Evolutionary conservation across 1,284 basidiomycete genomes (phyloP).

Genomic region (Takashimella tepidaria): DNA sequence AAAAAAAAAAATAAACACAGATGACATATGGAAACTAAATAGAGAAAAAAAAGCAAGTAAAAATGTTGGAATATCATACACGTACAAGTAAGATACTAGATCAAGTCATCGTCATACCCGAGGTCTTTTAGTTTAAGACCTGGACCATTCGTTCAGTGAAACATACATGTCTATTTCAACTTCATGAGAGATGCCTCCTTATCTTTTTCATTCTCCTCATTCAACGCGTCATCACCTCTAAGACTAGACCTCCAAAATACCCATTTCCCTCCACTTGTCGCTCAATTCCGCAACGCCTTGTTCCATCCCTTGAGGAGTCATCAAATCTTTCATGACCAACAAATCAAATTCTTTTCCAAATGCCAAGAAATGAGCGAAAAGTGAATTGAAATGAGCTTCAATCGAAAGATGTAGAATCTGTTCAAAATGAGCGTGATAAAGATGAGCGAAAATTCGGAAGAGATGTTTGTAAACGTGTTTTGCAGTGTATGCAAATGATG

Average conservation of each 20-base stretch:
- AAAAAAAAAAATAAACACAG: background rate
- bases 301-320: constrained; percentile 49
- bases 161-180: background rate
- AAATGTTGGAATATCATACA: no score
- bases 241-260: constrained; percentile 56
- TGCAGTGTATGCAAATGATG: constrained; percentile 82
- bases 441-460: constrained; percentile 92
- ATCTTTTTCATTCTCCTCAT: background rate
- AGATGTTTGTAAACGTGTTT: constrained; percentile 97
- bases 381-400: constrained; percentile 96
- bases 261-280: constrained; percentile 84
- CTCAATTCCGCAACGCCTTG: constrained; percentile 69
- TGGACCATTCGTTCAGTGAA: background rate
- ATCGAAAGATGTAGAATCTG: constrained; percentile 87
- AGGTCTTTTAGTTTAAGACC: background rate
- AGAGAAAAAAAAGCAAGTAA: background rate
- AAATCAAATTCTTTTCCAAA: constrained; percentile 80
- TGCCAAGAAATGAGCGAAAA: constrained; percentile 94
- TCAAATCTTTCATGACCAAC: constrained; percentile 71
- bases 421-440: constrained; percentile 92
- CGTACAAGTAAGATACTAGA: no score
- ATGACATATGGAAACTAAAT: background rate
- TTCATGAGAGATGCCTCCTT: background rate
- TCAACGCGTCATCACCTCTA: background rate
- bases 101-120: background rate